Percentiles rank a stretch among this genome's conserved stretches.
Conservation (phyloP, 305 asterid species). For the Solanum aculeatissimum region DNA sequence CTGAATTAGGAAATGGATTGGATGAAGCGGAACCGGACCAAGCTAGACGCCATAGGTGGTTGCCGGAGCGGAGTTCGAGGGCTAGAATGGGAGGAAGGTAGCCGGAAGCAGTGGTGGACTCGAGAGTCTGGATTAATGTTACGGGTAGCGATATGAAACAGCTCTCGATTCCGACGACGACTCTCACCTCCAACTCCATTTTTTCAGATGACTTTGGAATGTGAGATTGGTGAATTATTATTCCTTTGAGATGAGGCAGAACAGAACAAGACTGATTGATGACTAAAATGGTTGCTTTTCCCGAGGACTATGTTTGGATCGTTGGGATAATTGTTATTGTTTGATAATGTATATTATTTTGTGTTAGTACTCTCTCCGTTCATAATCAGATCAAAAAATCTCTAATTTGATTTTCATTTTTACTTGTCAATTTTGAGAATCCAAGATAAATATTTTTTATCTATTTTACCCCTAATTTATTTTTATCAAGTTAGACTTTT, state of each 20-base stretch:
- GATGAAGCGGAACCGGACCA: slow-evolving; percentile 93
- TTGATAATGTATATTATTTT: too few relatives aligned
- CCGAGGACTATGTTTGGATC: background rate
- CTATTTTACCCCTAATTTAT: too few relatives aligned
- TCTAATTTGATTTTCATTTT: too few relatives aligned
- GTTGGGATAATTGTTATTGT: too few relatives aligned
- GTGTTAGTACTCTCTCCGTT: too few relatives aligned
- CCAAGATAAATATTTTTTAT: too few relatives aligned
- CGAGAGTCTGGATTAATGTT: slow-evolving; percentile 66
- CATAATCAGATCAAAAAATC: too few relatives aligned
- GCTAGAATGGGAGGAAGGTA: slow-evolving; percentile 85
- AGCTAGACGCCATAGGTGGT: slow-evolving; percentile 58
- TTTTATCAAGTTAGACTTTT: too few relatives aligned
- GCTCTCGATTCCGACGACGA: slow-evolving; percentile 57
- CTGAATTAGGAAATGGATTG: slow-evolving; percentile 50
- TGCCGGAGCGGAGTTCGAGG: slow-evolving; percentile 50
- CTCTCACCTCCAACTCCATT: slow-evolving; percentile 91
- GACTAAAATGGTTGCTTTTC: background rate
- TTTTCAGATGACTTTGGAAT: background rate
- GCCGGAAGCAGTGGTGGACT: slow-evolving; percentile 33
- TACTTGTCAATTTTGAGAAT: too few relatives aligned
- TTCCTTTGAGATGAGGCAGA: background rate
- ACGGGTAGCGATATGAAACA: slow-evolving; percentile 83
- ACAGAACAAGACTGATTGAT: background rate
- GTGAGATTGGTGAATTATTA: background rate